Conservation (phyloP, 805 yeast genomes). For the Cyberlindnera sargentensis region DNA sequence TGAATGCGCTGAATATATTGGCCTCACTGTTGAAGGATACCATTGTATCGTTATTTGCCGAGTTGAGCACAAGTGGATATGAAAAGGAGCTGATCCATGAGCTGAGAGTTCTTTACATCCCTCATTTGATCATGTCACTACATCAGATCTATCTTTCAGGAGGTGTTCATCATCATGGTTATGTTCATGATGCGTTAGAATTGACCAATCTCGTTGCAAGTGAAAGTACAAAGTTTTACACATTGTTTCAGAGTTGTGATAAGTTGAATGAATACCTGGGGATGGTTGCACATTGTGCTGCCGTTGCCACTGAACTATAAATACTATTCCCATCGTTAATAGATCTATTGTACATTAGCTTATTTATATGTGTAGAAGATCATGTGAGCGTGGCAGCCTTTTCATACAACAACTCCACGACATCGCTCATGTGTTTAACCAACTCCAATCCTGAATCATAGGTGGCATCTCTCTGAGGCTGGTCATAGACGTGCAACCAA, state of each 20-base stretch:
- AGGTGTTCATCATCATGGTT: constrained; percentile 25
- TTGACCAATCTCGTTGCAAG: constrained; percentile 61
- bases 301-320: constrained; percentile 47
- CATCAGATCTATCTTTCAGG: constrained; percentile 48
- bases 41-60: constrained; percentile 25
- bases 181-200: constrained; percentile 49
- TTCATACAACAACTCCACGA: constrained; percentile 86
- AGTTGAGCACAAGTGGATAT: constrained; percentile 21
- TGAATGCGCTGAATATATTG: constrained; percentile 25
- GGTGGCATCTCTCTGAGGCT: constrained; percentile 81
- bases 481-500: constrained; percentile 87
- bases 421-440: constrained; percentile 78
- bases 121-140: constrained; percentile 61
- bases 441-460: constrained; percentile 84
- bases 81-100: constrained; percentile 40
- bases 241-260: constrained; percentile 52
- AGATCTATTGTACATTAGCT: no score
- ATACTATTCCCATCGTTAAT: no score
- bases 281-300: constrained; percentile 50
- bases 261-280: constrained; percentile 46
- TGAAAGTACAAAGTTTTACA: constrained; percentile 54
- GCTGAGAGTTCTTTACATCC: constrained; percentile 64
- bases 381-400: constrained; percentile 85
- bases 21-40: constrained; percentile 21
- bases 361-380: no score